phyloP scores from a whole-genome alignment of 1,284 basidiomycete genomes.

The Tilletia horrida region DNA sequence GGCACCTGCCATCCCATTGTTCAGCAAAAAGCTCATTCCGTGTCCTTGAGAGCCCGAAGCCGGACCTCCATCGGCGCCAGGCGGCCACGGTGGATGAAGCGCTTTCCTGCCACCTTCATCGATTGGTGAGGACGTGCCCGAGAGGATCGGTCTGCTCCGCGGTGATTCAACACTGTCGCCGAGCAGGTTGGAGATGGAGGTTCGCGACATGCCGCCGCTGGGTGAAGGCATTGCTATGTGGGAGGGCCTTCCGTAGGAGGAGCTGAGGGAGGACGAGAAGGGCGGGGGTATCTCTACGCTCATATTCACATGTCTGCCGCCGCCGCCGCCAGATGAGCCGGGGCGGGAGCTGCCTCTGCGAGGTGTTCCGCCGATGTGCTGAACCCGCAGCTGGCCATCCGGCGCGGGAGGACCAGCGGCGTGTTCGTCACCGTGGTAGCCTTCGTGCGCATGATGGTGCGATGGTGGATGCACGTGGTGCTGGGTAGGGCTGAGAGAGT shows the following conservation, averaged over 20 bases:
- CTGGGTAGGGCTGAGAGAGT: not conserved
- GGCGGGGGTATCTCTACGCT: not conserved
- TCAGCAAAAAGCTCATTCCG: slow-evolving; percentile 9
- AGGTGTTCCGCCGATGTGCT: no score
- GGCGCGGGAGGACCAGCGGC: no score
- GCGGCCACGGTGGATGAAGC: slow-evolving; percentile 8
- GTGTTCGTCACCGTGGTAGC: no score
- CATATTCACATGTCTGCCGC: not conserved
- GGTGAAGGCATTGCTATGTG: slow-evolving; percentile 2
- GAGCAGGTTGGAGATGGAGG: slow-evolving; percentile 15
- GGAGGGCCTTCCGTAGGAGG: slow-evolving; percentile 1
- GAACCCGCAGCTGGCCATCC: no score
- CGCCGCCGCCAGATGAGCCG: not conserved
- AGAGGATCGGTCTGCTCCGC: not conserved
- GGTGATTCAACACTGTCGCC: slow-evolving; percentile 16
- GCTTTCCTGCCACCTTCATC: not conserved
- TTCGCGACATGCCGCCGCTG: not conserved
- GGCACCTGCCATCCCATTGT: slow-evolving; percentile 1
- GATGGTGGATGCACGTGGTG: no score
- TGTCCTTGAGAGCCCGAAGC: not conserved
- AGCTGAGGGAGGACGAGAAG: not conserved
- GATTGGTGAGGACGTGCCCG: slow-evolving; percentile 1
- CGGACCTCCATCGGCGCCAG: not conserved
- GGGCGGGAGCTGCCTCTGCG: no score
- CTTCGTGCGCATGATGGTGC: no score